Base-by-base conservation (phyloP, 805 yeast species). In the Nakazawaea laoshanensis region DNA sequence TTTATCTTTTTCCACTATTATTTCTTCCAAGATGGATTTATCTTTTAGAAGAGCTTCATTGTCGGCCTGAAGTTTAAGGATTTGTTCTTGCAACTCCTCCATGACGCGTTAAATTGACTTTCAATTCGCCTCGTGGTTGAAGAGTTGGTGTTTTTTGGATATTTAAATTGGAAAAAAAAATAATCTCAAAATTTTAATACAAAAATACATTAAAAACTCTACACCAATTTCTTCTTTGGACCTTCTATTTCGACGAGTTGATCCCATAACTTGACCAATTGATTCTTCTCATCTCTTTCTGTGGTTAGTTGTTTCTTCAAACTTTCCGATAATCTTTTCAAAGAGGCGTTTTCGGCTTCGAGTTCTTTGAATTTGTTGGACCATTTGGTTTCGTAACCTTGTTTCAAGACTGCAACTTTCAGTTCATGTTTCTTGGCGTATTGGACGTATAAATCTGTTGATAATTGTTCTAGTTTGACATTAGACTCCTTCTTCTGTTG, bases 401-500 rank as follows among this genome's bases (percentile, higher is more conserved):
- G 65, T 48, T 73, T 78, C 46, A 77, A 57, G 20, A 73, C 67
- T 10, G 66, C 65, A 7, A 83, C 80, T 51, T 83, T 83, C 33
- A 71, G 69, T 40, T 77, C 84, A 47, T 84, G 94, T 48, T 84
- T 83, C 31, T 78, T 74, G 2, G 85, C 72, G 47, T 83, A 83
- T 48, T 79, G 87, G 24, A 70, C 63, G 46, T 82, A 82, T 8
- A 83, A 58, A 43, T 77, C 84, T 38, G 74, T 77, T 0, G 88
- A 83, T 29, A 82, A 55, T 40, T 73, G 69, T 40, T 75, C 74
- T 24, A 79, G 54, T 45, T 72, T 68, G 37, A 61, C 62, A 40
- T 74, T 77, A 3, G 73, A 59, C 13, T 68, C 72, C 18, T 52
- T 51, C 35, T 75, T 77, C 19, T 65, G 62, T 3, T 53, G 49